Conservation (phyloP, 2,329 filamentous ascomycete species). For the Ascochyta rabiei region DNA sequence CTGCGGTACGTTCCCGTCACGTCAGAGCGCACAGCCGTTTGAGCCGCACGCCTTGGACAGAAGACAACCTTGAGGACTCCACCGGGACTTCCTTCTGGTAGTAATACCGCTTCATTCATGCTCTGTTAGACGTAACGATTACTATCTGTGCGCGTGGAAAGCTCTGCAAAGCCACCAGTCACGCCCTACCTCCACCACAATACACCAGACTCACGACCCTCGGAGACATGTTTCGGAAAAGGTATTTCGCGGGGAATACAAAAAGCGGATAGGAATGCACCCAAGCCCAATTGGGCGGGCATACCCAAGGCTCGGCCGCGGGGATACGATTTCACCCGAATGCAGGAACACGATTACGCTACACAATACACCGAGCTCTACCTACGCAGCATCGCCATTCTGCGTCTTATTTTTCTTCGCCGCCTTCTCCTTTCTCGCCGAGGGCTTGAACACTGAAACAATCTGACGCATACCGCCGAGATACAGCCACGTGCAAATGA, state of each 20-base stretch:
- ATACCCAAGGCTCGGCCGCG: conserved; percentile 30
- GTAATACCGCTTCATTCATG: conserved; percentile 7
- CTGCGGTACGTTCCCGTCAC: conserved; percentile 11
- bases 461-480: conserved; percentile 51
- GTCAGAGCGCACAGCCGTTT: conserved; percentile 11
- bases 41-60: conserved; percentile 7
- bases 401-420: conserved; percentile 31
- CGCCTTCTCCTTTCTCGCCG: conserved; percentile 43
- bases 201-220: conserved; percentile 22
- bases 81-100: background rate
- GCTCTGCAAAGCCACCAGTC: background rate
- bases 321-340: conserved; percentile 35
- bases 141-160: conserved; percentile 1
- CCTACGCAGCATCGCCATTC: conserved; percentile 31
- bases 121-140: background rate
- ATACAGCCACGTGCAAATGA: conserved; percentile 61
- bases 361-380: conserved; percentile 14
- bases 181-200: conserved; percentile 11
- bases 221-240: conserved; percentile 10
- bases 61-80: background rate
- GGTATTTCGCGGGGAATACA: conserved; percentile 33
- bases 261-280: conserved; percentile 22
- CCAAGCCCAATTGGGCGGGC: conserved; percentile 4
- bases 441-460: conserved; percentile 42
- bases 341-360: conserved; percentile 16